Conservation (phyloP, 148 eudicot species). For the Rheum nobile region DNA sequence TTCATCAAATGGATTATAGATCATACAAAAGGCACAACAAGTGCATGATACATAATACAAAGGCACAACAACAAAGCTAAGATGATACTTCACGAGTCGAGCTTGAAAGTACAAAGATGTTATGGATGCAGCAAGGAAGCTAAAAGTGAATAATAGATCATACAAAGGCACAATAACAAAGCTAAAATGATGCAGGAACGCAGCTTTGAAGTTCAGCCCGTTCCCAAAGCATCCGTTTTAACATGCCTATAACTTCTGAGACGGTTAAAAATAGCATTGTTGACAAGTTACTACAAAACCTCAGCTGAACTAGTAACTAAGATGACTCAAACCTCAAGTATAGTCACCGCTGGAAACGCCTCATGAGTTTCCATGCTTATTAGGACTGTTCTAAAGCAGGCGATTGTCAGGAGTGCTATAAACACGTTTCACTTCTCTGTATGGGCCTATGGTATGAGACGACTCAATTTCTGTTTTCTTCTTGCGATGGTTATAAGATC, state of each 20-base stretch:
- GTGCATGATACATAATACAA: neutral
- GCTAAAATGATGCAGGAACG: neutral
- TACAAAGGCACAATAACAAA: neutral
- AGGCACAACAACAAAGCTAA: neutral
- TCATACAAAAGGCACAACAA: neutral
- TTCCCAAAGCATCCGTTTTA: neutral
- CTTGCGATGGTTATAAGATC: neutral
- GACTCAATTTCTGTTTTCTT: neutral
- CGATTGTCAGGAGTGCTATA: neutral
- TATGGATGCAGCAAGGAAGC: too few relatives aligned
- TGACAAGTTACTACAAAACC: neutral
- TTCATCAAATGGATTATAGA: neutral
- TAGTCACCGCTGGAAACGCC: neutral
- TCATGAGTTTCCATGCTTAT: constrained; percentile 1
- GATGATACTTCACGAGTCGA: too few relatives aligned
- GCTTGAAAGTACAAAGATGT: too few relatives aligned
- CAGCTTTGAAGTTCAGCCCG: too few relatives aligned
- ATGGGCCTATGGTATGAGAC: neutral
- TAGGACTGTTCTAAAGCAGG: neutral
- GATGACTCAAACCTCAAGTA: neutral
- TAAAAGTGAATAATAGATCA: neutral
- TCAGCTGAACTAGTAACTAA: neutral
- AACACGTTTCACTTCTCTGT: neutral
- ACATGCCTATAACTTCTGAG: neutral
- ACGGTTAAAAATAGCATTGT: neutral